A percentile compares a stretch with the other conserved stretches of the same genome.
Conservation (phyloP, 768 basidiomycete species). For the Candolleomyces aberdarensis region DNA sequence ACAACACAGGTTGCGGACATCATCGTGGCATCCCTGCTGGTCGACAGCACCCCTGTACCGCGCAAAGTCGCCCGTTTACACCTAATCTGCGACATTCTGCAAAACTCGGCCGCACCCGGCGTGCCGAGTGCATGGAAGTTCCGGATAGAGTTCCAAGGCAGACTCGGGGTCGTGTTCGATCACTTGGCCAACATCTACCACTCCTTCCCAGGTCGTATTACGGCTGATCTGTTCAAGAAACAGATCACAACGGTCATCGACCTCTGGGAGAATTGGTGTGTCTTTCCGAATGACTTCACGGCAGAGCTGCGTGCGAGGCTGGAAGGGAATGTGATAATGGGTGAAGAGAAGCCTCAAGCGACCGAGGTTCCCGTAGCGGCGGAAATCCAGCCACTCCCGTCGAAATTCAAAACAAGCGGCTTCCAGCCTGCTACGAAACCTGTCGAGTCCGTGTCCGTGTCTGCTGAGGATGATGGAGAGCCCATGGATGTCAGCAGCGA, state of each 20-base stretch:
- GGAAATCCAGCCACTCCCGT: constrained; percentile 33
- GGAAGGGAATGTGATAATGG: constrained; percentile 50
- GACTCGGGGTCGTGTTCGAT: constrained; percentile 93
- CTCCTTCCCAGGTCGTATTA: constrained; percentile 94
- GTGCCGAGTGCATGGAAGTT: constrained; percentile 98
- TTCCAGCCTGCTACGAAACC: constrained; percentile 67
- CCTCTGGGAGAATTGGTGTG: constrained; percentile 99
- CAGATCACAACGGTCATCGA: constrained; percentile 88
- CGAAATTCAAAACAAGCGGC: constrained; percentile 74
- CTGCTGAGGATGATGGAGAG: constrained; percentile 9
- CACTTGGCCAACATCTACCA: constrained; percentile 93
- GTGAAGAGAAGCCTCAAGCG: constrained; percentile 24
- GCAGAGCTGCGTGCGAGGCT: constrained; percentile 67
- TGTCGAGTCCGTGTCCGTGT: constrained; percentile 15
- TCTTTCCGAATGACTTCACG: constrained; percentile 88
- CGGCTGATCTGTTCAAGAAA: constrained; percentile 93
- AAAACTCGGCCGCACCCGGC: constrained; percentile 85
- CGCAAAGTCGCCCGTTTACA: constrained; percentile 94
- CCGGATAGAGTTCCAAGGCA: constrained; percentile 88
- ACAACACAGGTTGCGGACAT: constrained; percentile 78
- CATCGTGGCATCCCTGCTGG: constrained; percentile 82
- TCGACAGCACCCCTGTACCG: constrained; percentile 95
- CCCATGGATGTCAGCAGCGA: constrained; percentile 17
- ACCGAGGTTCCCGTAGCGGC: constrained; percentile 2
- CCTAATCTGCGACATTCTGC: constrained; percentile 95